phyloP scores from a whole-genome alignment of 129 eudicot species.

The Smallanthus sonchifolius region DNA sequence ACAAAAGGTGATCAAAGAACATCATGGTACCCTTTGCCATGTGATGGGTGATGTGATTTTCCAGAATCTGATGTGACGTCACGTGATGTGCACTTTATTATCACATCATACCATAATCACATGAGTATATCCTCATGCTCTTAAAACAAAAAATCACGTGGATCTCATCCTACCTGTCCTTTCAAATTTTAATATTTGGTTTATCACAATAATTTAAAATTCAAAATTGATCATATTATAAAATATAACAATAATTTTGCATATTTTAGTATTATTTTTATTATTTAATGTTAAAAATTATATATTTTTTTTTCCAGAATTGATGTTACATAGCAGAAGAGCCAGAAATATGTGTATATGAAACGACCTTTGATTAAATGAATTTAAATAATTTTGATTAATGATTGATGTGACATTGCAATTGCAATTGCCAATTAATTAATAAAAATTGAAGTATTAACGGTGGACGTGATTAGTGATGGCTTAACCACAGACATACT shows the following conservation, averaged over 20 bases:
- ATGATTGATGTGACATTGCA: neutral
- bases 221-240: neutral
- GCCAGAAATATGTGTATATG: neutral
- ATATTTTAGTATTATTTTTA: neutral
- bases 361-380: neutral
- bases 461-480: neutral
- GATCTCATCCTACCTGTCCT: neutral
- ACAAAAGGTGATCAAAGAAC: too few species aligned
- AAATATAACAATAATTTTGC: neutral
- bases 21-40: too few species aligned
- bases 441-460: neutral
- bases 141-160: neutral
- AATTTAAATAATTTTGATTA: neutral
- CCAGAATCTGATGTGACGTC: too few species aligned
- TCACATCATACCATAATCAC: too few species aligned
- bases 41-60: too few species aligned
- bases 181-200: neutral
- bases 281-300: neutral
- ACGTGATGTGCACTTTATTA: too few species aligned
- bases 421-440: too few species aligned
- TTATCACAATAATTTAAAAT: neutral
- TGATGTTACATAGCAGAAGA: neutral
- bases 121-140: too few species aligned
- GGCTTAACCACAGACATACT: neutral
- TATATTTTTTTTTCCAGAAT: neutral